These are phyloP conservation scores for Antitrichia curtipendula DNA, from an alignment of 225 moss, liverwort and hornwort species.

Conservation along the genomic window DNA sequence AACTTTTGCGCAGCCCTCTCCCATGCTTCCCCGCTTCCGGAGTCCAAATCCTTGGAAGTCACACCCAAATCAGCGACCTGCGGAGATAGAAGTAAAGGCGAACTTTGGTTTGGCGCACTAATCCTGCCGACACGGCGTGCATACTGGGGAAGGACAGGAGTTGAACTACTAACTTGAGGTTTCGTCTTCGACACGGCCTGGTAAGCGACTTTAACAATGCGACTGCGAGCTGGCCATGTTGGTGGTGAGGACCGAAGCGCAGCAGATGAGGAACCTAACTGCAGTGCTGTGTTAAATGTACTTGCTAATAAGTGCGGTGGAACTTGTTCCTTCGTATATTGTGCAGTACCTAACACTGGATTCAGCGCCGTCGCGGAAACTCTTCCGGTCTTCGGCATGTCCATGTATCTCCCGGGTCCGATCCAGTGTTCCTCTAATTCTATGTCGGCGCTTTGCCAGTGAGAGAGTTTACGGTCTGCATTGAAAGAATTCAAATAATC, in stretches of 20 bases:
- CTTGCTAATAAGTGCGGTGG: conserved; percentile 4
- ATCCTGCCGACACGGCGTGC: conserved; percentile 5
- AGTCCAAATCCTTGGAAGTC: not conserved
- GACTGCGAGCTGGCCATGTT: conserved; percentile 7
- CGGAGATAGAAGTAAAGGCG: not conserved
- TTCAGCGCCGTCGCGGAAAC: conserved; percentile 5
- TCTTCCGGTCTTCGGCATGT: not conserved
- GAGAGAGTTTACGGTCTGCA: not conserved
- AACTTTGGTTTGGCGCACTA: not conserved
- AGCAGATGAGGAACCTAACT: not conserved
- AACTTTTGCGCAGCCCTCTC: conserved; percentile 29
- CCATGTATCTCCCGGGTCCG: not conserved
- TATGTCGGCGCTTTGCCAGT: not conserved
- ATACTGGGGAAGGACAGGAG: conserved; percentile 29
- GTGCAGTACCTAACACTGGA: conserved; percentile 2
- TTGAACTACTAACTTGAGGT: not conserved
- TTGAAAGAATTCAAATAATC: not conserved
- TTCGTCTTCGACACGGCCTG: conserved; percentile 23
- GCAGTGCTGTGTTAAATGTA: not conserved
- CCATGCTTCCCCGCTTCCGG: conserved; percentile 19
- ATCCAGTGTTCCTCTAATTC: not conserved
- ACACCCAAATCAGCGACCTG: conserved; percentile 7
- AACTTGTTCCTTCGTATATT: conserved; percentile 12
- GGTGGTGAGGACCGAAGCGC: conserved; percentile 12
- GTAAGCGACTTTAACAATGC: conserved; percentile 29